Base-by-base conservation (phyloP, 352 stramenopile species). In the Globisporangium carolinianum region DNA sequence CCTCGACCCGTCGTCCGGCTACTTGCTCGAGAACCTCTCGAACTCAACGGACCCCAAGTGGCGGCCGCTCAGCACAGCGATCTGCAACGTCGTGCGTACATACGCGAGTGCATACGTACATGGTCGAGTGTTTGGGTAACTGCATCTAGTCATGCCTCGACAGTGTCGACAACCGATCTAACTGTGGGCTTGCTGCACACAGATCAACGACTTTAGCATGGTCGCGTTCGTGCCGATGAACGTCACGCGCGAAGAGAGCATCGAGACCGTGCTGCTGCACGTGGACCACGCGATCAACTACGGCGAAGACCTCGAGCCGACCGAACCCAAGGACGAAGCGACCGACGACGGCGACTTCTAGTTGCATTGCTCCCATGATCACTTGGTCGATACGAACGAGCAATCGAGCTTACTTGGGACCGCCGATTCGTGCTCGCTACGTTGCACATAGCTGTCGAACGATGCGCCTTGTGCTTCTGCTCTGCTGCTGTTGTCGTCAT, bases 191-290 rank as follows among this genome's bases (percentile, higher is more conserved):
- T 32, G 24, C 24, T 32, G 24, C 24, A 32, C 24, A 32, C 38
- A 94, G 85, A 91, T 94, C 59, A 93, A 91, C 52, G 95, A 99
- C 81, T 99, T 98, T 71, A 97, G 86, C 61, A 98, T 99, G 93
- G 95, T 99, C 17, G 89, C 88, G 9, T 99, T 98, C 66, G 75
- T 98, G n/a, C 94, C 96, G 3, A 90, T 99, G 67, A 98, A 99
- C 71, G 96, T 98, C 50, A 95, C 82, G 47, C 87, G 97, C 55
- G 97, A 99, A 69, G 94, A 98, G 53, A 98, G 90, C 58, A 96
- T 99, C 51, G 87, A 98, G 57, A 89, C 94, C n/a, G 89, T 98
- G 38, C 74, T 99, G 54, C 75, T 93, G 58, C 92, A 97, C 57
- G 91, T 98, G 14, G 96, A 99, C 75, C 87, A 97, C 68, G 89